Base-by-base conservation (phyloP, 768 basidiomycete genomes). In the Rhodotorula graminis region DNA sequence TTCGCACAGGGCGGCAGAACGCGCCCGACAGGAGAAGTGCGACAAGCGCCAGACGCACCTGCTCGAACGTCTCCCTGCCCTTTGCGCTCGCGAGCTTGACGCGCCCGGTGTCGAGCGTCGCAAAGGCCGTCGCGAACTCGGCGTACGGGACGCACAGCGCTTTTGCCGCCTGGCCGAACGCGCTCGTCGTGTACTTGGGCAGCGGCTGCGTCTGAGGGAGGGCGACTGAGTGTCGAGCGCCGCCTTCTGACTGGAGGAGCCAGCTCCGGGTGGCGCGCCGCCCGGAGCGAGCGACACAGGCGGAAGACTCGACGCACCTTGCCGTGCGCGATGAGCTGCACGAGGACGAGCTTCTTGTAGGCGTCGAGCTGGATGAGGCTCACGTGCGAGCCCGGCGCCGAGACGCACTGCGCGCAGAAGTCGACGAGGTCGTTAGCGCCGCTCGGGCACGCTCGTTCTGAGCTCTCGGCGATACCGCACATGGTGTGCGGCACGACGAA, bases 331-430 rank as follows among this genome's bases (percentile, higher is more conserved):
- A 94, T 90, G 59, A 93, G 81, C 79, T 93, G 91, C 11, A 92
- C 86, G 10, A 94, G 83, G 31, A 85, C 82, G 60, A 92, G 82
- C 81, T 93, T 93, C 84, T 94, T 94, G 77, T 89, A 82, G 0
- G 92, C 92, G 78, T 93, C 92, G 77, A 93, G 80, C 80, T 95
- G 92, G 7, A 93, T 83, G 15, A 89, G 87, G 7, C 87, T 84
- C 0, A 87, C 86, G 33, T 49, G 53, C 81, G 84, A 18, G n/a
- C 74, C 74, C 79, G 82, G 37, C 85, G 88, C 10, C 87, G 89
- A 71, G 46, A 79, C 80, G 56, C 70, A 75, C 80, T 81, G 67
- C 16, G n/a, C 3, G 56, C 29, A 42, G 14, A 42, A 7, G 29
- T 0, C 18, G 40, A 3, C 3, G 27, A 55, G 23, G 50, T 14